Evolutionary conservation across 768 basidiomycete genomes (phyloP), one percentile per base, ranked within the genome.

Genomic region (Calocera viscosa): DNA sequence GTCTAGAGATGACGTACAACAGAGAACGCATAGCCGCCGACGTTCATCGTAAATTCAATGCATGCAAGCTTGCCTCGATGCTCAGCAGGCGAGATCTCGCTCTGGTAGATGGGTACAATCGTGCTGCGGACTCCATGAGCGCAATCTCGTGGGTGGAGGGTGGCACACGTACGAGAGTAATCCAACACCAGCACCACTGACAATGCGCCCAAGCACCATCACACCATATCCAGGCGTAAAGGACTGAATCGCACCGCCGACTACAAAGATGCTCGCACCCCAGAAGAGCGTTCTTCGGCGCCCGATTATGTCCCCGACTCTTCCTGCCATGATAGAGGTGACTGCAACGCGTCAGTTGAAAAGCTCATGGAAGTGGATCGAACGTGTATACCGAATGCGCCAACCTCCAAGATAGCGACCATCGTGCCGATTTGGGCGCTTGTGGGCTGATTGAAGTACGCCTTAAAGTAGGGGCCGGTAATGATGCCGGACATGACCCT

Each of bases 101-200:
- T 92, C 79, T 96, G 91, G 75, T 93, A 94, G 67, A 94, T 92
- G 16, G 91, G 92, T 32, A 94, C 91, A 68, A 94, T 93, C n/a
- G 91, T 94, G 47, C 91, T 93, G 71, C 35, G n/a, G 65, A n/a
- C 14, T 22, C 11, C 16, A 14, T 38, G 14, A 38, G 35, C 35
- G 7, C 35, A 38, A 5, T 14, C 5, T 38, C 35, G 35, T 14
- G 35, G 5, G 14, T 14, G n/a, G n/a, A 33, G 19, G 38, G 22
- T 22, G 24, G 30, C 16, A 26, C 30, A 30, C 10, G 19, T 73
- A 92, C 89, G 89, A 91, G 65, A 95, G 77, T 68, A 95, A 80
- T 8, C 94, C 94, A 17, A 96, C 94, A 17, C 94, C 94, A 72
- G 89, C 90, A 11, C 94, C 94, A 68, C 87, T 88, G 67, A 91